Evolutionary conservation across 805 yeast species (phyloP), one percentile per base, ranked within the genome.

Genomic region (Metschnikowia continentalis): DNA sequence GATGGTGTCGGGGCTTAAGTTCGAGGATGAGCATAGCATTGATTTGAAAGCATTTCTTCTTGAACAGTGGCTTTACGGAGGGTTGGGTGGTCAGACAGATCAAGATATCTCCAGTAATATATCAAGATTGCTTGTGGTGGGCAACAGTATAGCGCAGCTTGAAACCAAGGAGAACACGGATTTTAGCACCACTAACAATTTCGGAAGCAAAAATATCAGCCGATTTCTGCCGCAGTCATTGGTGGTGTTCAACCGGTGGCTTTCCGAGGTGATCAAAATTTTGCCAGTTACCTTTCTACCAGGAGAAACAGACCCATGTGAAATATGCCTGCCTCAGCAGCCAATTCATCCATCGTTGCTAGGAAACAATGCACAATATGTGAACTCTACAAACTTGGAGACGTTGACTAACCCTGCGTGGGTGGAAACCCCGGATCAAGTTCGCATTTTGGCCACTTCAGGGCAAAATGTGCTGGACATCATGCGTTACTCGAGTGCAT

Each of bases 391-490:
- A 15, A 49, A 49, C 13, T 51, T 55, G 33, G 35, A 38, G 14
- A 47, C 56, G 2, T 67, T 10, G 62, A 71, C 76, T 35, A 92
- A 94, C 63, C 99, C 99, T 0, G 62, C 78, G 5, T 84, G 90
- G 87, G 64, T 83, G 51, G 82, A 83, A 44, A 60, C 82, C 8
- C 56, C 53, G 14, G 80, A 79, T 42, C 83, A 80, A 1, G 58
- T 80, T 10, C 70, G 86, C 35, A 54, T 88, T 1, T 67, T 92
- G 39, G 92, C 90, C 1, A 81, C 91, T 0, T 75, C 90, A 1
- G 99, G 99, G 6, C 96, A 92, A 66, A 88, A 88, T 56, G 76
- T 91, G 32, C 75, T 79, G 53, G 98, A 94, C 65, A 78, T 94
- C 39, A 72, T 75, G 61, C 87, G 84, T 60, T 92, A 92, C 60